Conservation (phyloP, 2,329 filamentous ascomycete species). For the Ramularia endophylla region DNA sequence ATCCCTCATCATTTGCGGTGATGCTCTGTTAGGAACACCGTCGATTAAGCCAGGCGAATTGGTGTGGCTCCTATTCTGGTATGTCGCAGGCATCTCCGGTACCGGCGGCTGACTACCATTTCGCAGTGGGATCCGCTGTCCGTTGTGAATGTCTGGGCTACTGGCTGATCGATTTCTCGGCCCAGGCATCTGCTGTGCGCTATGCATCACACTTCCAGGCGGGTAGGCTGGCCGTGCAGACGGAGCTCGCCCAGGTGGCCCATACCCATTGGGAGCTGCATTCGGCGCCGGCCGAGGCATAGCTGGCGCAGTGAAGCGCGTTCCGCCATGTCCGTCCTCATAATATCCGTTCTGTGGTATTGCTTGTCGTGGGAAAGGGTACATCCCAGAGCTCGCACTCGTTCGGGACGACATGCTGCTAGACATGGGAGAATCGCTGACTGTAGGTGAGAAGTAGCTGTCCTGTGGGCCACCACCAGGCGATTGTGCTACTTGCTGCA, state of each 20-base stretch:
- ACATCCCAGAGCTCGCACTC: constrained; percentile 65
- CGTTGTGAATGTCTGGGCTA: constrained; percentile 84
- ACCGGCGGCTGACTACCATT: constrained; percentile 44
- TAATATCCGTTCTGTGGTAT: constrained; percentile 60
- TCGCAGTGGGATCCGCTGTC: constrained; percentile 53
- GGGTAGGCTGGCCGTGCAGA: constrained; percentile 66
- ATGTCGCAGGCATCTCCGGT: constrained; percentile 27
- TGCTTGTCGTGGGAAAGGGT: constrained; percentile 70
- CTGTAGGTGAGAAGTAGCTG: constrained; percentile 86
- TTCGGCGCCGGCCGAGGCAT: constrained; percentile 70
- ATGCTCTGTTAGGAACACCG: constrained; percentile 61
- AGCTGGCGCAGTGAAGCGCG: constrained; percentile 79
- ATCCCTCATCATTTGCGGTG: constrained; percentile 61
- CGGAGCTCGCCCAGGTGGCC: constrained; percentile 45
- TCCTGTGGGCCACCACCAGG: constrained; percentile 59
- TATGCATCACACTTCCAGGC: constrained; percentile 46
- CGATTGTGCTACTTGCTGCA: constrained; percentile 46
- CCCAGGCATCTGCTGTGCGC: constrained; percentile 43
- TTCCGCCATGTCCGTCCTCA: constrained; percentile 59
- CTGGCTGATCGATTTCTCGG: constrained; percentile 80
- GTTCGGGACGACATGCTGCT: constrained; percentile 57
- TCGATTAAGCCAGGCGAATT: constrained; percentile 62
- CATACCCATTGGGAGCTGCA: constrained; percentile 55
- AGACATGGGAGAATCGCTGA: constrained; percentile 69
- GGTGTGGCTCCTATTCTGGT: constrained; percentile 61